Percentiles rank a stretch among this genome's conserved stretches.
phyloP scores from a whole-genome alignment of 176 grass and related monocot species.

The Aegilops bicornis region DNA sequence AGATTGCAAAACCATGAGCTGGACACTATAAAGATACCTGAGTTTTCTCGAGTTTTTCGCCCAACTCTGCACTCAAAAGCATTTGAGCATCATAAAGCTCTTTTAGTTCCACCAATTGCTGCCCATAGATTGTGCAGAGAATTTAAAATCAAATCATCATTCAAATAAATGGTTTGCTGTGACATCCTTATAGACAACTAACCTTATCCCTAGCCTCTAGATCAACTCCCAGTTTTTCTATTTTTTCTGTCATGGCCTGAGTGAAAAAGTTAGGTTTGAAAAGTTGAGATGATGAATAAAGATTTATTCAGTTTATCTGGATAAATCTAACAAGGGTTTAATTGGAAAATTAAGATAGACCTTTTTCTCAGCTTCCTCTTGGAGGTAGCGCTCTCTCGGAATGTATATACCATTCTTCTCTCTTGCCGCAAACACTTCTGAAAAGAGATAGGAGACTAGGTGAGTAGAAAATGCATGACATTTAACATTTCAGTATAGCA shows the following conservation, averaged over 20 bases:
- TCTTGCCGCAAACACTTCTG: conserved; percentile 99
- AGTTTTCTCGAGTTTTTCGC: conserved; percentile 81
- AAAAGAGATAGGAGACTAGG: conserved; percentile 21
- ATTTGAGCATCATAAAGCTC: conserved; percentile 91
- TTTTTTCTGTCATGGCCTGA: conserved; percentile 96
- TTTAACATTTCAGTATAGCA: conserved; percentile 25
- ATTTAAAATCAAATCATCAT: conserved; percentile 3
- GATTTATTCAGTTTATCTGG: not conserved
- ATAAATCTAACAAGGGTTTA: conserved; percentile 15
- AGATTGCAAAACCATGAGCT: conserved; percentile 14
- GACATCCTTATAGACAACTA: conserved; percentile 30
- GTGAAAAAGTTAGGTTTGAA: conserved; percentile 23
- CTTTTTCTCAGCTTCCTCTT: conserved; percentile 99
- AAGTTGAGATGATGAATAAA: conserved; percentile 26
- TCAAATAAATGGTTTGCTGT: conserved; percentile 30
- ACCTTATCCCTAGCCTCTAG: conserved; percentile 97
- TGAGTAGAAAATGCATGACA: conserved; percentile 28
- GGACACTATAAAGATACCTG: conserved; percentile 50
- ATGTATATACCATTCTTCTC: conserved; percentile 99
- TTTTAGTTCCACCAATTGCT: conserved; percentile 96
- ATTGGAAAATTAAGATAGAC: conserved; percentile 33
- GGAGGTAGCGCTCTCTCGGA: conserved; percentile 84
- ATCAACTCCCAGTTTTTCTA: conserved; percentile 85
- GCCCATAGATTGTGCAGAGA: conserved; percentile 28
- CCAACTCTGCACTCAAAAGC: conserved; percentile 83